Conservation (phyloP, 352 stramenopile species). For the Phytophthora idaei region DNA sequence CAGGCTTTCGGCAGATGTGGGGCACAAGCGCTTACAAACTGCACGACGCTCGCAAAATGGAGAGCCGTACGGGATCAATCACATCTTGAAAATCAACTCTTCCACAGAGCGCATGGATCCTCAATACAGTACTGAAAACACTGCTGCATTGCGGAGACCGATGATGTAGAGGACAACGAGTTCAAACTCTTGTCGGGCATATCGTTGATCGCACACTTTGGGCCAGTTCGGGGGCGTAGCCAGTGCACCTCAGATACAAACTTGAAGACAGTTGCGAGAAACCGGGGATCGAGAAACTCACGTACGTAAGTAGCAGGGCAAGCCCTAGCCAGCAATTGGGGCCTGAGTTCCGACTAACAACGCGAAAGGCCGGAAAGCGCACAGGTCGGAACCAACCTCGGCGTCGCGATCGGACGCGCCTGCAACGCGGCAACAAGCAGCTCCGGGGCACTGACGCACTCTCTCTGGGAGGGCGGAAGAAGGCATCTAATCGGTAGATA, state of each 20-base stretch:
- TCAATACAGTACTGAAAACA: background rate
- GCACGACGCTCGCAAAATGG: background rate
- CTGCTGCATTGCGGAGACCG: background rate
- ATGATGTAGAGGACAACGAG: background rate
- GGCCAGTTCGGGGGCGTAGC: constrained; percentile 24
- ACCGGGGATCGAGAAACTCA: constrained; percentile 15
- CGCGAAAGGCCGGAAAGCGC: constrained; percentile 25
- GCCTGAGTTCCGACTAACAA: constrained; percentile 32
- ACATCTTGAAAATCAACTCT: background rate
- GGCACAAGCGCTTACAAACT: background rate
- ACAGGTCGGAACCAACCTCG: constrained; percentile 11
- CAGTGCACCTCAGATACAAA: constrained; percentile 29
- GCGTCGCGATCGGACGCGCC: constrained; percentile 8
- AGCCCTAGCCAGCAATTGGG: constrained; percentile 27
- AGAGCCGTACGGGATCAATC: background rate
- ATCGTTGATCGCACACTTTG: constrained; percentile 19
- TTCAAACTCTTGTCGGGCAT: background rate
- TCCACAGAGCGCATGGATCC: background rate
- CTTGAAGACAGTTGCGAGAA: constrained; percentile 26
- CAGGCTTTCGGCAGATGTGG: background rate
- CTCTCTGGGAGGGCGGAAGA: constrained; percentile 27
- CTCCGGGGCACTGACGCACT: constrained; percentile 5
- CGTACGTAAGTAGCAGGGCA: constrained; percentile 14
- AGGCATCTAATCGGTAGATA: constrained; percentile 34
- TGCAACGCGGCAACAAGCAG: constrained; percentile 23